Evolutionary conservation across 768 basidiomycete genomes (phyloP), one percentile per base, ranked within the genome.

Genomic region (Coprinopsis marcescibilis): DNA sequence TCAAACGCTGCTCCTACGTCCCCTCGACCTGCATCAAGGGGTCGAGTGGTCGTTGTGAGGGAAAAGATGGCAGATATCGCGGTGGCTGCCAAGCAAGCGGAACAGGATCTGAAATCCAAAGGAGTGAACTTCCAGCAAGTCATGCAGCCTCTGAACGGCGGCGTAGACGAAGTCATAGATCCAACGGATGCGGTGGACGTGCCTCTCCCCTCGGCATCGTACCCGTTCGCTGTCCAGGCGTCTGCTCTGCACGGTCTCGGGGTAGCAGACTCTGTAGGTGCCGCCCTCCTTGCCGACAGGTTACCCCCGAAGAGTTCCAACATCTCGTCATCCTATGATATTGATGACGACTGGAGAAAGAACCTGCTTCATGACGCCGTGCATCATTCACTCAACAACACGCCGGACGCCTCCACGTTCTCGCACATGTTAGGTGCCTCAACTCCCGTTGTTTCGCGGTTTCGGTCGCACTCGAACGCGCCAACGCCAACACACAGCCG

Each of bases 141-240:
- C 43, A 24, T 35, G 7, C 37, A 15, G 29, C 37, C 38, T 17
- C 38, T 37, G 29, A 33, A 45, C 23, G 56, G 61, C 43, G 53
- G 59, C n/a, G 61, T 73, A 52, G 74, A 79, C 57, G 60, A 80
- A 55, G 72, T 85, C 45, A 81, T 90, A 55, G 89, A 91, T 64
- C 89, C 89, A 10, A 91, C 89, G 20, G 89, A 90, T 56, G 76
- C 76, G 20, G 88, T 91, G 27, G 89, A 91, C 57, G 59, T 90
- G 26, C 89, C 89, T 0, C 80, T 73, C 4, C 83, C 80, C 5
- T 78, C 83, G 27, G 68, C 81, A 29, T 71, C 70, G 27, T 87
- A 85, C 57, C 82, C 81, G 1, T 83, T 89, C 54, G 78, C 83
- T 5, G 76, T 85, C 30, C 87, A 89, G 58, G 76, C 87, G 20